Conservation (phyloP, 345 rosid genomes). For the Linum trigynum region DNA sequence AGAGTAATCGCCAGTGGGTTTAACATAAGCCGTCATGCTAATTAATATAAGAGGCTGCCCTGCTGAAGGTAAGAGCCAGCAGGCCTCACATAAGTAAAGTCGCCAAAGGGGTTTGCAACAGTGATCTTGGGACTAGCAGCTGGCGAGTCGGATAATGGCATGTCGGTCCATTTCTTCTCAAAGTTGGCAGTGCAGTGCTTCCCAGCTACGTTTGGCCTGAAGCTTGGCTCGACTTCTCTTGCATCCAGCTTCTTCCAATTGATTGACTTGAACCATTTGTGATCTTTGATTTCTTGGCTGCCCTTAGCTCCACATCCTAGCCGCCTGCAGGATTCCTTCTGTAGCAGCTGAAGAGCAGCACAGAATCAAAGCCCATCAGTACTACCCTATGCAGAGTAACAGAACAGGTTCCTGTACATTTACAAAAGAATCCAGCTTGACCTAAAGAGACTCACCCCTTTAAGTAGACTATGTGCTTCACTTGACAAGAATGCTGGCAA, state of each 20-base stretch:
- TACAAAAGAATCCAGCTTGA: not conserved
- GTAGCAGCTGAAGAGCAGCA: constrained; percentile 42
- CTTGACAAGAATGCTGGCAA: constrained; percentile 56
- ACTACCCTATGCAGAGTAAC: not conserved
- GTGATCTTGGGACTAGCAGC: constrained; percentile 61
- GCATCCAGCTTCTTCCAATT: constrained; percentile 86
- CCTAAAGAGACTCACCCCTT: constrained; percentile 44
- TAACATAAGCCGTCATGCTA: not conserved
- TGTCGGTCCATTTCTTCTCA: constrained; percentile 77
- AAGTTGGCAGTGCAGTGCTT: constrained; percentile 80
- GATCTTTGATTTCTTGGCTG: constrained; percentile 57
- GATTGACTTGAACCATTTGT: constrained; percentile 77
- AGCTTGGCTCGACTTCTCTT: constrained; percentile 72
- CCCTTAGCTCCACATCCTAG: constrained; percentile 65
- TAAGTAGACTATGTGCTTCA: constrained; percentile 74
- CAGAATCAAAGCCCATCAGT: not conserved
- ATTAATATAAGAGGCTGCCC: constrained; percentile 19
- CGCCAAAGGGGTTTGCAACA: constrained; percentile 46
- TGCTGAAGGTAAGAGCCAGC: constrained; percentile 41
- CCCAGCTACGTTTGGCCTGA: constrained; percentile 72
- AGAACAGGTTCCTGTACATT: too few species aligned
- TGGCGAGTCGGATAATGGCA: constrained; percentile 70
- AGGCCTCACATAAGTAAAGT: constrained; percentile 69
- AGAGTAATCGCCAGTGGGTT: too few species aligned
- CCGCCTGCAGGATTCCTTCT: constrained; percentile 64